Conservation (phyloP, 371 early-diverging fungal genomes). For the Lichtheimia corymbifera region DNA sequence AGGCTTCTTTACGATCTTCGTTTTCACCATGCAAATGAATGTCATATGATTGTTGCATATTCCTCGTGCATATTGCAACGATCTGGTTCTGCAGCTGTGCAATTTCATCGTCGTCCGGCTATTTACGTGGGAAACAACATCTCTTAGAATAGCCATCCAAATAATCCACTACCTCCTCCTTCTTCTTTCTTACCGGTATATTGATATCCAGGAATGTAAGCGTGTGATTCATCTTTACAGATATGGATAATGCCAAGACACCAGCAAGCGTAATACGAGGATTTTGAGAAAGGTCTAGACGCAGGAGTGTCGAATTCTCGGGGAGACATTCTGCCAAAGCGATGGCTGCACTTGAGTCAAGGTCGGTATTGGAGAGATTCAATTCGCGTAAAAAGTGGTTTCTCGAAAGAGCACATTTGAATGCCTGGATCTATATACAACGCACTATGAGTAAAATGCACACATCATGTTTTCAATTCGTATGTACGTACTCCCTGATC, state of each 20-base stretch:
- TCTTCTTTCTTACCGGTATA: slow-evolving; percentile 49
- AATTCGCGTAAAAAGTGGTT: slow-evolving; percentile 54
- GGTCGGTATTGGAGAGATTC: slow-evolving; percentile 57
- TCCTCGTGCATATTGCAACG: slow-evolving; percentile 68
- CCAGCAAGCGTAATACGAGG: slow-evolving; percentile 78
- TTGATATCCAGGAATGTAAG: slow-evolving; percentile 77
- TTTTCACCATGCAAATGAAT: too few species aligned
- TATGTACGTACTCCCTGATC: slow-evolving; percentile 44
- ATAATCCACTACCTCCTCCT: neutral
- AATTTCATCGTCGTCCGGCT: slow-evolving; percentile 69
- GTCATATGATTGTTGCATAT: slow-evolving; percentile 51
- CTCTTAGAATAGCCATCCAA: neutral
- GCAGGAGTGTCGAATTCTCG: slow-evolving; percentile 60
- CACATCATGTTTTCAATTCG: too few species aligned
- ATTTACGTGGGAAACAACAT: neutral
- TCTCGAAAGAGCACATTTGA: slow-evolving; percentile 23
- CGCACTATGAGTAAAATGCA: too few species aligned
- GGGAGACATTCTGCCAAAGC: slow-evolving; percentile 81
- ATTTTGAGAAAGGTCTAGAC: slow-evolving; percentile 77
- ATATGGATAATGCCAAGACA: slow-evolving; percentile 77
- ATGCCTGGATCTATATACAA: slow-evolving; percentile 6
- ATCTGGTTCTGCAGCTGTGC: slow-evolving; percentile 72
- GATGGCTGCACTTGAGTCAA: slow-evolving; percentile 61
- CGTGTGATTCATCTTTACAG: slow-evolving; percentile 75
- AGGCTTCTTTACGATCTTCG: too few species aligned